phyloP scores from a whole-genome alignment of 2,329 filamentous ascomycete genomes.

The Sphaceloma murrayae region DNA sequence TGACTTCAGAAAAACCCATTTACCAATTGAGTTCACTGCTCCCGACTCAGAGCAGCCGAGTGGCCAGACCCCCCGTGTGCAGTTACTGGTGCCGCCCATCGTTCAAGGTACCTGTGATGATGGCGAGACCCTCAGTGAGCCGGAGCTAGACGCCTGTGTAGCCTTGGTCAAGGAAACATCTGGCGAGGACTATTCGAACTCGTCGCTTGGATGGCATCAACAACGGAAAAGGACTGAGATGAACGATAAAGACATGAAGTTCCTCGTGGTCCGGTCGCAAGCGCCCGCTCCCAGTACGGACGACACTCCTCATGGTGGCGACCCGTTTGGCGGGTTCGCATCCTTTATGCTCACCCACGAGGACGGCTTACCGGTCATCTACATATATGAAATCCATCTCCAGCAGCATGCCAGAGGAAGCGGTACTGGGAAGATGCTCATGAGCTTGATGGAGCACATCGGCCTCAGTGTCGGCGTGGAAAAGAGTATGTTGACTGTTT shows the following conservation, averaged over 20 bases:
- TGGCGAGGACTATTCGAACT: conserved; percentile 52
- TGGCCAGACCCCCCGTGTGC: too few relatives aligned
- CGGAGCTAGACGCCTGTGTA: conserved; percentile 43
- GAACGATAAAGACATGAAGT: conserved; percentile 56
- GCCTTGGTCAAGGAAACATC: conserved; percentile 55
- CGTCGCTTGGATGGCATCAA: conserved; percentile 54
- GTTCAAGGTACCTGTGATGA: conserved; percentile 18
- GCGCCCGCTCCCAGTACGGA: too few relatives aligned
- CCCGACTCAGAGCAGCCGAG: not conserved
- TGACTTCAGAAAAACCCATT: conserved; percentile 29
- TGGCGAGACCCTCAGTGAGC: conserved; percentile 15
- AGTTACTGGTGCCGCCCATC: conserved; percentile 25
- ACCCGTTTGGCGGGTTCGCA: conserved; percentile 33
- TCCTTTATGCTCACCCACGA: conserved; percentile 67
- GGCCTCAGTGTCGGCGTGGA: conserved; percentile 47
- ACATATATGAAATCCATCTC: conserved; percentile 73
- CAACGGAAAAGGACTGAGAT: conserved; percentile 57
- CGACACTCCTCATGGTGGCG: conserved; percentile 16
- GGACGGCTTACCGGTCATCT: conserved; percentile 55
- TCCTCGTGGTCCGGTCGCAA: conserved; percentile 49
- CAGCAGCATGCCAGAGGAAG: conserved; percentile 46
- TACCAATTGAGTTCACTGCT: not conserved
- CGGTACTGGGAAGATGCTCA: conserved; percentile 53
- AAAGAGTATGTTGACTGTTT: conserved; percentile 69
- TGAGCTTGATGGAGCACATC: conserved; percentile 46